Evolutionary conservation across 208 protist species (phyloP).

Genomic region (Wallacemonas sp.): DNA sequence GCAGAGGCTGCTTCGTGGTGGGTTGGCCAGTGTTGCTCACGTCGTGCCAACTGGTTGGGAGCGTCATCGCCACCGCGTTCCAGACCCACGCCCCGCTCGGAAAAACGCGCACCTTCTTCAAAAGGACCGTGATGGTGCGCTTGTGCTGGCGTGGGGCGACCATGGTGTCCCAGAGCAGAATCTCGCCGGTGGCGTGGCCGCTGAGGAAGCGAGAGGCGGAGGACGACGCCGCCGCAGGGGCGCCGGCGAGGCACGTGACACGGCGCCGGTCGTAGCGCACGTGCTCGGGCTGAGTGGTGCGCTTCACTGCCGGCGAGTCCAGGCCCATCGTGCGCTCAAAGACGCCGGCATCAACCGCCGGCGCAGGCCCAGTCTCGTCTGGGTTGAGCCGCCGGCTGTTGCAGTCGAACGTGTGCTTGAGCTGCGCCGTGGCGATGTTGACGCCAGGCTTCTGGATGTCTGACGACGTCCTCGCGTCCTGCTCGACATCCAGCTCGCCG

Average conservation of each 20-base stretch:
- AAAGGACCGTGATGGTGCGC: slow-evolving; percentile 22
- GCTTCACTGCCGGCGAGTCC: slow-evolving; percentile 17
- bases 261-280: slow-evolving; percentile 41
- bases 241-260: slow-evolving; percentile 41
- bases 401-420: slow-evolving; percentile 42
- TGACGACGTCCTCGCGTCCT: slow-evolving; percentile 18
- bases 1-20: neutral
- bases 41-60: neutral
- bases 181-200: slow-evolving; percentile 51
- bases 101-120: slow-evolving; percentile 51
- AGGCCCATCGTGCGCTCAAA: neutral
- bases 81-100: slow-evolving; percentile 28
- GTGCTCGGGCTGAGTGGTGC: neutral
- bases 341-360: neutral
- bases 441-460: slow-evolving; percentile 18
- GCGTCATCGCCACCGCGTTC: slow-evolving; percentile 18
- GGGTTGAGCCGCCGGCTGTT: slow-evolving; percentile 29
- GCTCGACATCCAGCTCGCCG: slow-evolving; percentile 32
- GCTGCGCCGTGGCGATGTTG: slow-evolving; percentile 10
- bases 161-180: slow-evolving; percentile 44
- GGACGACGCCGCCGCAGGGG: neutral
- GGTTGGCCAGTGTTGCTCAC: neutral
- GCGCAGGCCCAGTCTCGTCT: neutral
- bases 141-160: neutral
- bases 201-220: slow-evolving; percentile 35